Evolutionary conservation across 192 early-diverging fungal genomes (phyloP).

Genomic region (Entomortierella chlamydospora): DNA sequence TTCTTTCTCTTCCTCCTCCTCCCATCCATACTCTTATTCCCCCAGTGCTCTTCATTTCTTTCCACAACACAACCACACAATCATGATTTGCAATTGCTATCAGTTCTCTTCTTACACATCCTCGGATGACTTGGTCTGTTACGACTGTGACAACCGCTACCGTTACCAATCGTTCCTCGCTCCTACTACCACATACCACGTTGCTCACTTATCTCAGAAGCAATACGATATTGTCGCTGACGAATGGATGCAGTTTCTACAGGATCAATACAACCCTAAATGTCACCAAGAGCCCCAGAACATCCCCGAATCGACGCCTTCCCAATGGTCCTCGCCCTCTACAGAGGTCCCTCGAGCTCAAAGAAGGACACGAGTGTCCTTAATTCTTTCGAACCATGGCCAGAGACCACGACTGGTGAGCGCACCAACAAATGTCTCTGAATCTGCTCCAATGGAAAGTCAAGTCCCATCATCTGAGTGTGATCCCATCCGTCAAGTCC

Average conservation of each 20-base stretch:
- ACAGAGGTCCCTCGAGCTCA: neutral
- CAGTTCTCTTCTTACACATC: neutral
- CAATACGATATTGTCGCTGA: neutral
- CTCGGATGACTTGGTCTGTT: neutral
- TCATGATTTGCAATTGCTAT: conserved; percentile 6
- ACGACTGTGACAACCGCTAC: conserved; percentile 10
- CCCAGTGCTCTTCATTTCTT: too few relatives aligned
- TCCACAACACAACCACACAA: neutral
- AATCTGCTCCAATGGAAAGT: neutral
- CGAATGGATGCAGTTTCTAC: conserved; percentile 19
- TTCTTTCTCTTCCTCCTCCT: too few relatives aligned
- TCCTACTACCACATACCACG: neutral
- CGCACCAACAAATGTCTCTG: neutral
- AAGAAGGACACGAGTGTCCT: neutral
- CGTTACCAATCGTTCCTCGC: neutral
- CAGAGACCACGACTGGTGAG: neutral
- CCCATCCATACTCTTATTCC: too few relatives aligned
- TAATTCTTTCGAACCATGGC: neutral
- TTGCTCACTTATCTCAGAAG: neutral
- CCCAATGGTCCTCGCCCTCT: neutral
- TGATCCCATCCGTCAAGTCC: neutral
- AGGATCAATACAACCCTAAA: conserved; percentile 5
- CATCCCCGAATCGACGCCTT: neutral
- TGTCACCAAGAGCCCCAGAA: neutral
- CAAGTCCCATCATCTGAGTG: neutral